Percentiles rank a stretch among this genome's conserved stretches.
Evolutionary conservation across 768 basidiomycete species (phyloP).

Genomic region (Rhizopogon vinicolor): DNA sequence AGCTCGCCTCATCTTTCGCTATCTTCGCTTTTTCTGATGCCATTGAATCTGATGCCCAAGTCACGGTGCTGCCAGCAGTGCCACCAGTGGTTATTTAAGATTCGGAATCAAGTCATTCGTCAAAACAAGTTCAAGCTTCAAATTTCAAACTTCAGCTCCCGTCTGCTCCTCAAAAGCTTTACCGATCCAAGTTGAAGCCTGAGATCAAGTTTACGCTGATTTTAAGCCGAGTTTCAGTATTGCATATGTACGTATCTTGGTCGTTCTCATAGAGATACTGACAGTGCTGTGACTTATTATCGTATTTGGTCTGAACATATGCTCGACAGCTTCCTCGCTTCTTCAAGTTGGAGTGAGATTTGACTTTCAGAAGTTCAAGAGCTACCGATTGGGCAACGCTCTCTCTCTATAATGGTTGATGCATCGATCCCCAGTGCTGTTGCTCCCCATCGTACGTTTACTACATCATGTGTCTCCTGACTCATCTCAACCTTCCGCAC

Average conservation of each 20-base stretch:
- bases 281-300: no score
- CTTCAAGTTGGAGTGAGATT: background rate
- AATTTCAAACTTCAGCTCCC: no score
- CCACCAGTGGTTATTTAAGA: no score
- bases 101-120: no score
- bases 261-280: no score
- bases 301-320: no score
- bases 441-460: constrained; percentile 23
- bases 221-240: no score
- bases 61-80: no score
- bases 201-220: background rate
- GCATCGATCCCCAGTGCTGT: constrained; percentile 1
- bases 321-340: background rate
- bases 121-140: no score
- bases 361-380: background rate
- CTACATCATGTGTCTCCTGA: background rate
- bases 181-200: background rate
- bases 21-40: constrained; percentile 29
- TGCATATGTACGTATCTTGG: no score
- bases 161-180: background rate
- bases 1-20: constrained; percentile 28
- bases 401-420: background rate
- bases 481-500: background rate
- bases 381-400: background rate
- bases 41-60: constrained; percentile 15